Conservation (phyloP, 352 stramenopile genomes). For the Plasmopara muralis region DNA sequence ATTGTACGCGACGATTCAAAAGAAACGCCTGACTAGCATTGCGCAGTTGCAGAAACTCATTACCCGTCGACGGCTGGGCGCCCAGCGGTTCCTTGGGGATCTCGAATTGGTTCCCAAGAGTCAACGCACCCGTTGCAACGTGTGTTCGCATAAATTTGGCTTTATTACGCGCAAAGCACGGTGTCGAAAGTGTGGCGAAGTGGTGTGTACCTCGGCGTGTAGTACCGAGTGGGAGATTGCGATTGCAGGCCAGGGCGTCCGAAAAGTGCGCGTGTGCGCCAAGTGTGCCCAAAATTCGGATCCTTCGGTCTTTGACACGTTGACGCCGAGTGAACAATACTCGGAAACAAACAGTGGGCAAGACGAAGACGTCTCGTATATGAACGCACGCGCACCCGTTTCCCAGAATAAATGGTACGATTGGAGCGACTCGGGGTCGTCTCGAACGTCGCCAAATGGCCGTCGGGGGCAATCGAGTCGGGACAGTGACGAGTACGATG, state of each 20-base stretch:
- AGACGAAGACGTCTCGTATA: constrained; percentile 21
- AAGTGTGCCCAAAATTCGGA: constrained; percentile 39
- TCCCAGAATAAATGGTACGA: constrained; percentile 26
- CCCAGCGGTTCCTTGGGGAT: constrained; percentile 53
- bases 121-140: constrained; percentile 44
- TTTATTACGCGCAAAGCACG: constrained; percentile 54
- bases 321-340: constrained; percentile 21
- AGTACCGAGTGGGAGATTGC: constrained; percentile 50
- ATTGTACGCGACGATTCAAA: constrained; percentile 47
- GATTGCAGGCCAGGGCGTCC: constrained; percentile 34
- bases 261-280: constrained; percentile 56
- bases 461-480: constrained; percentile 6
- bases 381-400: constrained; percentile 25
- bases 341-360: constrained; percentile 28
- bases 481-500: constrained; percentile 17
- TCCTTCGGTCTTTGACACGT: constrained; percentile 20
- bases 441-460: constrained; percentile 4
- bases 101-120: constrained; percentile 59
- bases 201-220: constrained; percentile 52
- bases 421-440: constrained; percentile 14
- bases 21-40: constrained; percentile 43
- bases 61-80: constrained; percentile 40
- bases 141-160: constrained; percentile 54
- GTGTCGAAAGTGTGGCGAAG: constrained; percentile 69
- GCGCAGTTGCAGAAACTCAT: constrained; percentile 45